Conservation (phyloP, 1,284 basidiomycete genomes). For the Sporisorium sorghi region DNA sequence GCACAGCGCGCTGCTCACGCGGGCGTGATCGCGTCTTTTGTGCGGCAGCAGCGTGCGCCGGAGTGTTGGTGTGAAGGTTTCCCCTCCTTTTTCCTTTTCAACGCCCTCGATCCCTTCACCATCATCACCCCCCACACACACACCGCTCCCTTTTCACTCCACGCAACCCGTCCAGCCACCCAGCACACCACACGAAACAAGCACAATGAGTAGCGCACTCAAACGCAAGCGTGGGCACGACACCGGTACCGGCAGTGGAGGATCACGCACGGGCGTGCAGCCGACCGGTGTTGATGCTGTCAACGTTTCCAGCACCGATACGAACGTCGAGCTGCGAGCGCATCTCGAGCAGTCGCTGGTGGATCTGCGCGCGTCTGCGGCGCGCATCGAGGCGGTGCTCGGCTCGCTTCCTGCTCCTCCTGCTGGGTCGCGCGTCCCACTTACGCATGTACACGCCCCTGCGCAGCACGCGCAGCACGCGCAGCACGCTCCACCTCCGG, state of each 20-base stretch:
- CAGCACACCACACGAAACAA: too few relatives aligned
- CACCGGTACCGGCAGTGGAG: neutral
- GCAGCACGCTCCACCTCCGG: neutral
- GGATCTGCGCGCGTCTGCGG: neutral
- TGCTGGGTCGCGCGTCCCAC: too few relatives aligned
- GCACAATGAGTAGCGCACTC: conserved; percentile 11
- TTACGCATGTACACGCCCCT: neutral
- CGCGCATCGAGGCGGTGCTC: conserved; percentile 10
- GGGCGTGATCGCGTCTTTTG: too few relatives aligned
- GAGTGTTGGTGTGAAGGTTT: conserved; percentile 40
- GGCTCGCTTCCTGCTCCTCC: too few relatives aligned
- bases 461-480: conserved; percentile 2
- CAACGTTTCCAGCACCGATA: too few relatives aligned
- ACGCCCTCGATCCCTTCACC: neutral
- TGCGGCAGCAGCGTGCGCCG: neutral
- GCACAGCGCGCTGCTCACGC: too few relatives aligned
- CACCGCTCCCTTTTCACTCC: too few relatives aligned
- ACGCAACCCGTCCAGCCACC: too few relatives aligned
- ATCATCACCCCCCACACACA: neutral
- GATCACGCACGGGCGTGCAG: too few relatives aligned
- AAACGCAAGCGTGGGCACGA: conserved; percentile 20
- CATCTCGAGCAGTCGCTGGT: conserved; percentile 8
- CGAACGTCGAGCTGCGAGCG: neutral
- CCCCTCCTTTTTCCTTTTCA: neutral
- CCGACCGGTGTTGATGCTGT: too few relatives aligned